Base-by-base conservation (phyloP, 1,284 basidiomycete genomes). In the Austroboletus rostrupii region DNA sequence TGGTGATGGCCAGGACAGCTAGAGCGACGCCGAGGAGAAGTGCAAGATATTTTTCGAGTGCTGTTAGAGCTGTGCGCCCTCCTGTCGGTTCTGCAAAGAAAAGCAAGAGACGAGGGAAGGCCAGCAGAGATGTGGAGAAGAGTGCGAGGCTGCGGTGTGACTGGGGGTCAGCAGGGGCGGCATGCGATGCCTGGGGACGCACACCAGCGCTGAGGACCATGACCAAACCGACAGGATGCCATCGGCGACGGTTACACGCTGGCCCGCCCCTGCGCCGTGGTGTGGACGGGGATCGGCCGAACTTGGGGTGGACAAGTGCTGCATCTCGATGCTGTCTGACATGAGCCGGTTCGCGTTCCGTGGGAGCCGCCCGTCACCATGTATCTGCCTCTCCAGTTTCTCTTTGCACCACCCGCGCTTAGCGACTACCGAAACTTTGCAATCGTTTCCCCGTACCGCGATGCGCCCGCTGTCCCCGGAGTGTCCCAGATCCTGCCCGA, bases 1-100 rank as follows among this genome's bases (percentile, higher is more conserved):
- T 66, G 26, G 79, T 72, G n/a, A 79, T 37, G 4, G 81, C 73
- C 7, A 83, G 59, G 3, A 77, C 76, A 35, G 72, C 67, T 6
- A 87, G 71, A 57, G 81, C 69, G 43, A 89, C 74, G 5, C 81
- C 85, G 48, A 82, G 73, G 41, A 87, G 81, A 21, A 78, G 63
- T 5, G 80, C 71, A 36, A 90, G 74, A 65, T 83, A 89, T 20
- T 73, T 70, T 60, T 90, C 87, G 35, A 90, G 72, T 2, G 80
- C 69, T 7, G 86, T 87, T 45, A 88, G 73, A 13, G 62, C 56
- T 35, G 65, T 66, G 40, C 78, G 67, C n/a, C 69, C 67, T 19
- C 73, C 72, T 12, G 64, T 57, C 10, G 68, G 64, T 53, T 77
- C 74, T n/a, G 81, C 72, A 40, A 83, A 62, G 62, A 87, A 85